Evolutionary conservation across 2,329 filamentous ascomycete genomes (phyloP).

Genomic region (Colletotrichum gloeosporioides): DNA sequence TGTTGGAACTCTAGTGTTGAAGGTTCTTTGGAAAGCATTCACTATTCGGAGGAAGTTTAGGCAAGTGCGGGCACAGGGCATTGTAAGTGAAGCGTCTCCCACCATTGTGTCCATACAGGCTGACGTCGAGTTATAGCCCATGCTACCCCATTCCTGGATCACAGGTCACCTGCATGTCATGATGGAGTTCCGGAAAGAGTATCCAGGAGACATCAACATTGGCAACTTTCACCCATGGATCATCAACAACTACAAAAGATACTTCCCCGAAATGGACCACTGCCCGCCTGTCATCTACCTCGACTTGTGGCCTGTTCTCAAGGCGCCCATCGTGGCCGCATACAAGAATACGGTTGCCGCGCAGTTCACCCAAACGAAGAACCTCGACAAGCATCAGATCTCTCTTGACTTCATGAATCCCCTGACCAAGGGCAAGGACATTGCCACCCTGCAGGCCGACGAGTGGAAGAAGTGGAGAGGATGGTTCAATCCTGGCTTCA

Average conservation of each 20-base stretch:
- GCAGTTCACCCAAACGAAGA: conserved; percentile 21
- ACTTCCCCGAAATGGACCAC: conserved; percentile 1
- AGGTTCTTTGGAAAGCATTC: not conserved
- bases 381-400: conserved; percentile 8
- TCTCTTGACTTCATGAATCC: conserved; percentile 6
- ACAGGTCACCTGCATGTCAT: not conserved
- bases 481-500: conserved; percentile 39
- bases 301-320: conserved; percentile 25
- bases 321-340: conserved; percentile 9
- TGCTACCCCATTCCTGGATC: conserved; percentile 9
- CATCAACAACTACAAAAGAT: conserved; percentile 1
- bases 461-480: conserved; percentile 30
- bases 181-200: not conserved
- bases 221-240: not conserved
- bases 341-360: conserved; percentile 19
- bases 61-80: not conserved
- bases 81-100: not conserved
- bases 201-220: not conserved
- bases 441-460: not conserved
- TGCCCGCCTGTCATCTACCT: conserved; percentile 24
- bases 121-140: not conserved
- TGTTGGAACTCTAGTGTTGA: not conserved
- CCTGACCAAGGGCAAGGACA: not conserved
- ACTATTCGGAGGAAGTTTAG: not conserved
- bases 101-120: accelerated